Conservation (phyloP, 495 filamentous ascomycete genomes). For the Lichina pygmaea region DNA sequence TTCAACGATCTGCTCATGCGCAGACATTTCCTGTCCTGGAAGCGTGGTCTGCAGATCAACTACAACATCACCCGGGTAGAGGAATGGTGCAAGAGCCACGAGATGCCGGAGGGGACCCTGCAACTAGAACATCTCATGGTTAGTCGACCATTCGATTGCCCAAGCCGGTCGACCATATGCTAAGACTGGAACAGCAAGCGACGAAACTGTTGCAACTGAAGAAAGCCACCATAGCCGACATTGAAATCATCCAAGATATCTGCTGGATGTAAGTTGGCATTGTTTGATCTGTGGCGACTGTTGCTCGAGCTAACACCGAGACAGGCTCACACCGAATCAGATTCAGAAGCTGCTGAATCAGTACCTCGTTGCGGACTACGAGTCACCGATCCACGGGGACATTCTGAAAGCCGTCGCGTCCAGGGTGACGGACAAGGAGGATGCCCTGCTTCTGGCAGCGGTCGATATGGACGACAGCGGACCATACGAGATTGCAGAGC, state of each 20-base stretch:
- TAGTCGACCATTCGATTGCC: constrained; percentile 6
- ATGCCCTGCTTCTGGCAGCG: constrained; percentile 71
- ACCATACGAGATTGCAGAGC: constrained; percentile 97
- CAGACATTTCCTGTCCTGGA: constrained; percentile 97
- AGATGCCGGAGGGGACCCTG: constrained; percentile 95
- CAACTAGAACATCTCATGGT: constrained; percentile 98
- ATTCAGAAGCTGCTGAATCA: constrained; percentile 98
- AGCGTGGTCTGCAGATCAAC: constrained; percentile 96
- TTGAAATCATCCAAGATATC: constrained; percentile 99
- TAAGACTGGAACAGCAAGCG: constrained; percentile 40
- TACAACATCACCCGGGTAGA: constrained; percentile 99
- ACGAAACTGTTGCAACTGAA: constrained; percentile 97
- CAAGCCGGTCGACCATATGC: neutral
- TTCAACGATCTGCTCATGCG: constrained; percentile 98
- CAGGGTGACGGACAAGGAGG: constrained; percentile 92
- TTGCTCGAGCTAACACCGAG: neutral
- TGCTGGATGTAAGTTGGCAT: constrained; percentile 75
- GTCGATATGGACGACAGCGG: constrained; percentile 99
- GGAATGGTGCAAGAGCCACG: constrained; percentile 99
- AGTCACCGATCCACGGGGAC: constrained; percentile 97
- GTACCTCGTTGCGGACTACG: constrained; percentile 96
- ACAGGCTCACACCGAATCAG: constrained; percentile 85
- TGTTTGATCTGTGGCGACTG: neutral
- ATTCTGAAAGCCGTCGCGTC: constrained; percentile 99
- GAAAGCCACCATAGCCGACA: constrained; percentile 96